Evolutionary conservation across 495 filamentous ascomycete genomes (phyloP), one percentile per base, ranked within the genome.

Genomic region (Xylaria bambusicola): DNA sequence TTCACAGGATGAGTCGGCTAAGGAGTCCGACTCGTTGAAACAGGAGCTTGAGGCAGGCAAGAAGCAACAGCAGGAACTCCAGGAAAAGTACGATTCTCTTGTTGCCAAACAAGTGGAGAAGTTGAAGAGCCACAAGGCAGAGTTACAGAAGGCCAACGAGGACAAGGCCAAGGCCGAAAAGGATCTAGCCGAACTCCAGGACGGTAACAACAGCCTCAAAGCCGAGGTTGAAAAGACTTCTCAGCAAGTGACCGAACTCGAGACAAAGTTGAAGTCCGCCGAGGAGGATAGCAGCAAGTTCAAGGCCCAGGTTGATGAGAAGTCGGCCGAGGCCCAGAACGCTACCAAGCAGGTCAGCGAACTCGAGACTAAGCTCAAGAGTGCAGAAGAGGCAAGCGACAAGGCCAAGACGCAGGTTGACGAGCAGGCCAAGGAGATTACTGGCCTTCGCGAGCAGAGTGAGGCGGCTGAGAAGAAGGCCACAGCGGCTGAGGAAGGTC

Each of bases 281-380:
- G 42, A 56, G 20, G 53, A 56, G 4, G 31, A 41, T 12, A 56
- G 53, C 53, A 56, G 12, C 12, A 38, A 38, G 35, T 33, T 51
- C 24, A 48, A 58, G 10, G 0, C 46, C 2, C n/a, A 49, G 7
- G n/a, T 49, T 15, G 21, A 44, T 1, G 56, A 52, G 10, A 50
- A 58, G 35, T 42, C 56, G 8, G 31, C 45, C 13, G 41, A 60
- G 27, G 38, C 46, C 0, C 26, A 51, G 36, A 44, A 51, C 26
- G 56, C 56, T n/a, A 31, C 26, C 7, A 59, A 59, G 27, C 20
- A 60, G 15, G 50, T 50, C 2, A 35, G 51, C 18, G 51, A 61
- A 40, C 44, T 61, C 2, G n/a, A 56, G 20, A 51, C 36, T 21
- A 61, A 56, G 58, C 44, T 61, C 7, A 49, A 56, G 44, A n/a